Percentiles rank a stretch among this genome's conserved stretches.
phyloP scores from a whole-genome alignment of 2,329 filamentous ascomycete species.

The Penicillium crustosum region DNA sequence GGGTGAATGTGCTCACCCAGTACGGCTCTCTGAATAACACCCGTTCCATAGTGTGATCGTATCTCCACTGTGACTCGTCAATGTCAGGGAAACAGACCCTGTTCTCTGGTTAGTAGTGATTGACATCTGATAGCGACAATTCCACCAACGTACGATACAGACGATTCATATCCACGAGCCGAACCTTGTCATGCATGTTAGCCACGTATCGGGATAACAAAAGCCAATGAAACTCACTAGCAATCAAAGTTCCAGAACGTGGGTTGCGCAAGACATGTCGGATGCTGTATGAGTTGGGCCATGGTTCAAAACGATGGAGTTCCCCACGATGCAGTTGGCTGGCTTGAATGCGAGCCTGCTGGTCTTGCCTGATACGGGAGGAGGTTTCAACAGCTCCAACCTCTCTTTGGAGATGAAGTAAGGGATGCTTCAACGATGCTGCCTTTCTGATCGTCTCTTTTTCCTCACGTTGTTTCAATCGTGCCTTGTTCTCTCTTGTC shows the following conservation, averaged over 20 bases:
- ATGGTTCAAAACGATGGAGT: constrained; percentile 34
- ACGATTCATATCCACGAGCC: constrained; percentile 30
- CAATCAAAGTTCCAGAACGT: constrained; percentile 37
- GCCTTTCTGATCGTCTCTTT: constrained; percentile 38
- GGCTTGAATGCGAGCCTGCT: constrained; percentile 32
- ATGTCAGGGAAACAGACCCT: constrained; percentile 37
- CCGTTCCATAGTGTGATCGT: constrained; percentile 35
- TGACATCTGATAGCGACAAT: neutral
- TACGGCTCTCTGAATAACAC: constrained; percentile 35
- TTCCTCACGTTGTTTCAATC: constrained; percentile 28
- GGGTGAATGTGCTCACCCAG: constrained; percentile 25
- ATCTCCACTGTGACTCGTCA: constrained; percentile 34
- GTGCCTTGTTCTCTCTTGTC: constrained; percentile 30
- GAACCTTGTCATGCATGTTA: constrained; percentile 26
- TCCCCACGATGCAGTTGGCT: constrained; percentile 33
- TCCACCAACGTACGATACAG: constrained; percentile 32
- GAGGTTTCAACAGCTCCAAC: constrained; percentile 23
- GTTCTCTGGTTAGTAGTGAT: neutral
- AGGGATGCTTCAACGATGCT: constrained; percentile 30
- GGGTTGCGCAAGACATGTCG: constrained; percentile 36
- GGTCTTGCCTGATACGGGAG: constrained; percentile 24
- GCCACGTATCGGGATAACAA: constrained; percentile 5
- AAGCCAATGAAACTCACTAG: constrained; percentile 30
- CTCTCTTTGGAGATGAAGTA: constrained; percentile 33
- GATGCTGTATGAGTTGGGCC: constrained; percentile 29